A percentile compares a stretch with the other conserved stretches of the same genome.
phyloP scores from a whole-genome alignment of 2,329 filamentous ascomycete genomes.

The Colletotrichum gloeosporioides region DNA sequence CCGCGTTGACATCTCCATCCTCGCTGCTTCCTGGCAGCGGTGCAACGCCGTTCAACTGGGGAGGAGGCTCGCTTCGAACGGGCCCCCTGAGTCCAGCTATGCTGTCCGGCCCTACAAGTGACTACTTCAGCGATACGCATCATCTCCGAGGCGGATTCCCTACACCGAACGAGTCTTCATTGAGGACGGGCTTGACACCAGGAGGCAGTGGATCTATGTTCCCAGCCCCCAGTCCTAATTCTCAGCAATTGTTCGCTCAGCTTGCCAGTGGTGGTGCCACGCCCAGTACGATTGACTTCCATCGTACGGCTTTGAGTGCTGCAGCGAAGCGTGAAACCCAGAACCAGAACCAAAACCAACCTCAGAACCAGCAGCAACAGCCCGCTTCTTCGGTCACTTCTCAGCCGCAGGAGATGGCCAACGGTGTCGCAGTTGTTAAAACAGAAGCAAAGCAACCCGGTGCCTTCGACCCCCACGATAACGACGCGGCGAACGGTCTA shows the following conservation, averaged over 20 bases:
- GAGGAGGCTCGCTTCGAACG: conserved; percentile 81
- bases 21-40: conserved; percentile 77
- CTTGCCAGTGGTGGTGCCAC: conserved; percentile 84
- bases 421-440: conserved; percentile 47
- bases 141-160: conserved; percentile 84
- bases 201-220: conserved; percentile 98
- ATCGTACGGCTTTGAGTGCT: conserved; percentile 87
- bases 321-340: conserved; percentile 66
- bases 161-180: conserved; percentile 94
- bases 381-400: conserved; percentile 21
- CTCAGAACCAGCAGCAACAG: conserved; percentile 28
- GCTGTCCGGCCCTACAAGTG: conserved; percentile 84
- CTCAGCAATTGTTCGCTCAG: conserved; percentile 76
- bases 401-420: conserved; percentile 36
- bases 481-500: conserved; percentile 92
- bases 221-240: conserved; percentile 86
- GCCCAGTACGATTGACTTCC: conserved; percentile 90
- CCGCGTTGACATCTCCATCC: conserved; percentile 88
- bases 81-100: conserved; percentile 96
- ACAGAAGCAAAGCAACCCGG: conserved; percentile 61
- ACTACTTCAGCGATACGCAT: conserved; percentile 87
- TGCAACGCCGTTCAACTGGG: conserved; percentile 79
- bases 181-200: conserved; percentile 89
- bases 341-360: conserved; percentile 42
- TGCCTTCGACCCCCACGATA: conserved; percentile 86